A percentile compares a stretch with the other conserved stretches of the same genome.
These are phyloP conservation scores for Thraustochytrium sp. DNA, from an alignment of 352 stramenopile genomes.

Conservation along the genomic window DNA sequence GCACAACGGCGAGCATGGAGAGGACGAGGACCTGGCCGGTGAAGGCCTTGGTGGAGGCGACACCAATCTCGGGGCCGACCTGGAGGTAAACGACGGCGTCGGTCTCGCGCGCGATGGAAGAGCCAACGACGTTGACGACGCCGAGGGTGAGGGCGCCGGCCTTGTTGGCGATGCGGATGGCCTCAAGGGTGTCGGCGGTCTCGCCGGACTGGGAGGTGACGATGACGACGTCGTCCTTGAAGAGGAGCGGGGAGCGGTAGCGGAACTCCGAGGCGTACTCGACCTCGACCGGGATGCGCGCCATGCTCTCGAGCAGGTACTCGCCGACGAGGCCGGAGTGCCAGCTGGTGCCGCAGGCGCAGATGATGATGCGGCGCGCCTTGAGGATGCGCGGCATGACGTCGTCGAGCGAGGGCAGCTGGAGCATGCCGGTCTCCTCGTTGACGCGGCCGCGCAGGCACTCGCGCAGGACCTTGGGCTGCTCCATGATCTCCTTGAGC, in stretches of 20 bases:
- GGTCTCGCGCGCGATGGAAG: slow-evolving; percentile 85
- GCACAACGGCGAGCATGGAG: slow-evolving; percentile 50
- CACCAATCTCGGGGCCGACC: slow-evolving; percentile 92
- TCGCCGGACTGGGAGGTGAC: slow-evolving; percentile 95
- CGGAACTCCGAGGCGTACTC: slow-evolving; percentile 55
- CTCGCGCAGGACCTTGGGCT: slow-evolving; percentile 63
- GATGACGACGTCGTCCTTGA: slow-evolving; percentile 57
- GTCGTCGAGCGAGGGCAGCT: background rate
- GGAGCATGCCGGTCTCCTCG: slow-evolving; percentile 2
- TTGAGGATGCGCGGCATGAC: slow-evolving; percentile 44
- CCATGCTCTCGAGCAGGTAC: slow-evolving; percentile 50
- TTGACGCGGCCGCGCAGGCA: slow-evolving; percentile 48
- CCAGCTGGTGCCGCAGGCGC: slow-evolving; percentile 52
- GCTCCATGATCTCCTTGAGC: slow-evolving; percentile 83
- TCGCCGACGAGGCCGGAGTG: slow-evolving; percentile 51
- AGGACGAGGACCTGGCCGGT: slow-evolving; percentile 83
- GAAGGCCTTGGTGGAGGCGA: slow-evolving; percentile 98
- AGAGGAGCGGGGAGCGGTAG: slow-evolving; percentile 51
- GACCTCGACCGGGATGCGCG: slow-evolving; percentile 50
- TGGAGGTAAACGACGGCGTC: slow-evolving; percentile 95
- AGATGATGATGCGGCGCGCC: slow-evolving; percentile 51
- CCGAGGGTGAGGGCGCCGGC: slow-evolving; percentile 73
- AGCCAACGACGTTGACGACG: slow-evolving; percentile 96
- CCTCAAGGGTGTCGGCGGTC: slow-evolving; percentile 83
- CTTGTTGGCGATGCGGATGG: slow-evolving; percentile 75